phyloP scores from a whole-genome alignment of 257 asterid species.

The Nicotiana tabacum region DNA sequence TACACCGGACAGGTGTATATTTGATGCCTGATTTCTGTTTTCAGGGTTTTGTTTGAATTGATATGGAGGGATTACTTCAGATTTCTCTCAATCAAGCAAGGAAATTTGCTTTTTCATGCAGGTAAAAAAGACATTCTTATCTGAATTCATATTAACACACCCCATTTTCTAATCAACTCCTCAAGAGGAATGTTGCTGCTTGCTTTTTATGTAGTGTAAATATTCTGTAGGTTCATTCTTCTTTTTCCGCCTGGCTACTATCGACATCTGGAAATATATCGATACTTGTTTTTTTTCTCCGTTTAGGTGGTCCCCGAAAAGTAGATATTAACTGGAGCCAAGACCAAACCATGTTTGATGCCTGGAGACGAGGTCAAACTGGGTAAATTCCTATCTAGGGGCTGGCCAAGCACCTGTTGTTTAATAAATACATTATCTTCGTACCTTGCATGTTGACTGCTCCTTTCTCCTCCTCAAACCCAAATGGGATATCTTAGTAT shows the following conservation, averaged over 20 bases:
- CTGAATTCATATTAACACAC: background rate
- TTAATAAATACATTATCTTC: background rate
- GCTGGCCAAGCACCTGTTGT: background rate
- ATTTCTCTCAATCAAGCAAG: conserved; percentile 77
- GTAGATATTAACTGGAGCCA: conserved; percentile 64
- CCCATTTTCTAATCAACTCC: background rate
- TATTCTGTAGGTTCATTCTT: background rate
- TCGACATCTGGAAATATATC: background rate
- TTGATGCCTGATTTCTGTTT: conserved; percentile 3
- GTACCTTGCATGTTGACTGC: background rate
- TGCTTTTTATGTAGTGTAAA: background rate
- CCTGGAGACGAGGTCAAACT: conserved; percentile 77
- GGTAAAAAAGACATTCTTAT: conserved; percentile 31
- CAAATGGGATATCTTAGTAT: background rate
- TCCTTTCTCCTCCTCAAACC: background rate
- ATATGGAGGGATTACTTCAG: conserved; percentile 98
- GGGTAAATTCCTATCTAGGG: conserved; percentile 41
- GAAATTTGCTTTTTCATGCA: conserved; percentile 71
- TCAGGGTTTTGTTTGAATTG: conserved; percentile 93
- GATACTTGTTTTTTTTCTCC: background rate
- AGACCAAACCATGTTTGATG: conserved; percentile 61
- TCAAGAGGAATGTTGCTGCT: background rate
- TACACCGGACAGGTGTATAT: background rate
- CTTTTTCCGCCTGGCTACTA: background rate
- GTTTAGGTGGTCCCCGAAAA: conserved; percentile 75